Percentiles rank a stretch among this genome's conserved stretches.
Evolutionary conservation across 2,329 filamentous ascomycete genomes (phyloP).

Genomic region (Phyllosticta citriasiana): DNA sequence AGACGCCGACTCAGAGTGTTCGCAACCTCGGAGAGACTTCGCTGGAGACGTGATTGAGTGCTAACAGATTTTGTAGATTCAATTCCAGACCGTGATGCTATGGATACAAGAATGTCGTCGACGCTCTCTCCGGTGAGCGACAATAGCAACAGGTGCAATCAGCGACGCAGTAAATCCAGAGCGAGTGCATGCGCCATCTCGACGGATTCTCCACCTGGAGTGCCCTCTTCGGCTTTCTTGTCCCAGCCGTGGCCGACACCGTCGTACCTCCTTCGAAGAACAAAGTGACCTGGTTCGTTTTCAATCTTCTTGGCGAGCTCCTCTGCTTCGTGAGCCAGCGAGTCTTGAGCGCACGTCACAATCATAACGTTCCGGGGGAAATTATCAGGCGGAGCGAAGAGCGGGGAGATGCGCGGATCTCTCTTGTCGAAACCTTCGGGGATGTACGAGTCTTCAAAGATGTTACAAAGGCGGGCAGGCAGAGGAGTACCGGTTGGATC

Average conservation of each 20-base stretch:
- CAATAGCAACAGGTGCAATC: neutral
- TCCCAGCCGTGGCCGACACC: conserved; percentile 30
- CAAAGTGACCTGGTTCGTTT: conserved; percentile 11
- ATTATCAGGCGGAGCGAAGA: conserved; percentile 15
- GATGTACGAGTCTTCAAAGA: conserved; percentile 29
- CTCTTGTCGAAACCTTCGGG: conserved; percentile 17
- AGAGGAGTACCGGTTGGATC: conserved; percentile 14
- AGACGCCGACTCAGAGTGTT: no score
- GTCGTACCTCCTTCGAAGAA: conserved; percentile 20
- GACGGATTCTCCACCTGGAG: conserved; percentile 15
- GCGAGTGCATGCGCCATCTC: conserved; percentile 23
- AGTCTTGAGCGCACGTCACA: conserved; percentile 28
- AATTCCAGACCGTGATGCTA: no score
- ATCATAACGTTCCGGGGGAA: conserved; percentile 23
- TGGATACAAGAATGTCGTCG: no score
- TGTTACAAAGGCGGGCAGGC: conserved; percentile 13
- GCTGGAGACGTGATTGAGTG: no score
- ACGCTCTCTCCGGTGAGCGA: neutral
- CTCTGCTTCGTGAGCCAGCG: conserved; percentile 27
- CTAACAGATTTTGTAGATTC: no score
- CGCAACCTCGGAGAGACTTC: no score
- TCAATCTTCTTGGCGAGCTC: conserved; percentile 22
- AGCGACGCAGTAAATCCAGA: conserved; percentile 14
- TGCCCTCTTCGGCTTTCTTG: conserved; percentile 22
- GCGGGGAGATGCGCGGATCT: conserved; percentile 27